Evolutionary conservation across 805 yeast species (phyloP).

Genomic region (Clavispora santaluciae): DNA sequence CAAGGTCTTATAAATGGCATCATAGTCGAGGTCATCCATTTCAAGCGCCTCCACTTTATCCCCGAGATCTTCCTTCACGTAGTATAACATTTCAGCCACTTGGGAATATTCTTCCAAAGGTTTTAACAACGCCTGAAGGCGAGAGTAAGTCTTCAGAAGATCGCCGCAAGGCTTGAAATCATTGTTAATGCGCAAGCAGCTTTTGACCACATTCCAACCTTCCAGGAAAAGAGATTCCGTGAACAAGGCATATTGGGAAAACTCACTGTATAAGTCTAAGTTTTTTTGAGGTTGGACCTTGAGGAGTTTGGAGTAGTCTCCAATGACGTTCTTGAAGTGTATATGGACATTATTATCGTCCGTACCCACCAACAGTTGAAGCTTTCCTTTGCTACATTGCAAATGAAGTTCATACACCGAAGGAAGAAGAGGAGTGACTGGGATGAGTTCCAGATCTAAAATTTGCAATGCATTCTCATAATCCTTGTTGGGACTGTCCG

Average conservation of each 20-base stretch:
- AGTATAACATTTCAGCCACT: constrained; percentile 23
- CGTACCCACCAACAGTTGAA: background rate
- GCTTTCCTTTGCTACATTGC: constrained; percentile 16
- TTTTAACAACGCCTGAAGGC: constrained; percentile 36
- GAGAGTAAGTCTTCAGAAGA: constrained; percentile 49
- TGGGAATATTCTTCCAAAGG: constrained; percentile 43
- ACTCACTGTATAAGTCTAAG: constrained; percentile 19
- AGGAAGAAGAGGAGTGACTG: constrained; percentile 41
- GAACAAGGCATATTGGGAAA: constrained; percentile 36
- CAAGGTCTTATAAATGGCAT: constrained; percentile 2
- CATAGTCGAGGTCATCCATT: constrained; percentile 6
- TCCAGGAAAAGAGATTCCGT: constrained; percentile 50
- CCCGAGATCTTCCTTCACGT: constrained; percentile 3
- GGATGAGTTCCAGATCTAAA: constrained; percentile 6
- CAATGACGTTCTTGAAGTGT: constrained; percentile 3
- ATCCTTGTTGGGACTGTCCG: background rate
- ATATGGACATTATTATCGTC: background rate
- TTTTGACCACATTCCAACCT: constrained; percentile 49
- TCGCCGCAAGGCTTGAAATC: constrained; percentile 59
- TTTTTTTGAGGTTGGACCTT: constrained; percentile 24
- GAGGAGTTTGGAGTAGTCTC: constrained; percentile 24
- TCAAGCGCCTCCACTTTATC: constrained; percentile 8
- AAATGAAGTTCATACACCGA: constrained; percentile 30
- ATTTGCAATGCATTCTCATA: background rate
- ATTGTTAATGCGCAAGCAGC: constrained; percentile 74